Evolutionary conservation across 108 stramenopile species (phyloP), one percentile per base, ranked within the genome.

Genomic region (Schizochytrium sp.): DNA sequence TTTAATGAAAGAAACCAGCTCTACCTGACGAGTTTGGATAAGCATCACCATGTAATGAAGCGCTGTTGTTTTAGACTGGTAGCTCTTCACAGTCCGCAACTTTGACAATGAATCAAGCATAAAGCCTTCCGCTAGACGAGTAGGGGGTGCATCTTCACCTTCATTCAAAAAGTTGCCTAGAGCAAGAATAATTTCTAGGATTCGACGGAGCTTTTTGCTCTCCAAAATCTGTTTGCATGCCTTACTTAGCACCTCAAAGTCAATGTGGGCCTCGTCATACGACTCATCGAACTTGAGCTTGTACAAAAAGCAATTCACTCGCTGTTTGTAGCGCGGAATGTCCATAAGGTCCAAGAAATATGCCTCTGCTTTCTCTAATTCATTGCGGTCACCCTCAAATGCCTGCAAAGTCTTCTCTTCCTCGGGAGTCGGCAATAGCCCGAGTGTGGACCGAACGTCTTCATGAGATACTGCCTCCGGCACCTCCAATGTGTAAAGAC

Each of bases 241-340:
- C 53, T 83, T 83, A n/a, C 53, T 40, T 38, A 83, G 13, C 50
- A 55, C 76, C 76, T 83, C 76, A 83, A 83, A 83, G 76, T 83
- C 95, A 44, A 88, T 73, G 4, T 61, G 56, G 56, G 93, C 95
- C 47, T 96, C 96, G 61, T 91, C 89, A 89, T 97, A 97, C 3
- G 96, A 95, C 72, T 97, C 95, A 15, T 96, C 96, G 87, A 97
- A 88, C 95, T 96, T 97, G 96, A 95, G 95, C 90, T 96, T 96
- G 69, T 95, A 83, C 15, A 97, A 88, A 0, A 95, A 94, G 89
- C 94, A 96, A 55, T 97, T 96, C 49, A 96, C 95, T 91, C 96
- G 96, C 44, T 88, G 76, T 38, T 72, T 60, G 42, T 44, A 13
- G 44, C 88, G 53, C 3, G 59, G 56, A 12, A 38, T 55, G n/a